Percentiles rank a stretch among this genome's conserved stretches.
These are phyloP conservation scores for Ramalina peruviana DNA, from an alignment of 495 filamentous ascomycete species.

Conservation along the genomic window DNA sequence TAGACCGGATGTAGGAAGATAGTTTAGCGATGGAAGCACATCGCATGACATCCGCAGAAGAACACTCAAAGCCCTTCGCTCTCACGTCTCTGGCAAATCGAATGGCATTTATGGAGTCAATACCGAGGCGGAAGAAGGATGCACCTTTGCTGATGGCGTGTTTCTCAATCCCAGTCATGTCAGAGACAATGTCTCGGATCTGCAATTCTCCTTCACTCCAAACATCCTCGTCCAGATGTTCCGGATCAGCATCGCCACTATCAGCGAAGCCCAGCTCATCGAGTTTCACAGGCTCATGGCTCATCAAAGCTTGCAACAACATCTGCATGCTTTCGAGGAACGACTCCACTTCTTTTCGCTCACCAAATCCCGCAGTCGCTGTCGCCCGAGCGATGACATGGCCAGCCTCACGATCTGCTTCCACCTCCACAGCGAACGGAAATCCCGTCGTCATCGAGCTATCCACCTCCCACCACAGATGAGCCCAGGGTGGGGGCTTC, in stretches of 20 bases:
- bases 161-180: conserved; percentile 13
- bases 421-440: conserved; percentile 23
- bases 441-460: conserved; percentile 24
- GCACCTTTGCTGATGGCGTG: conserved; percentile 16
- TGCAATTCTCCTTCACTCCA: conserved; percentile 17
- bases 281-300: conserved; percentile 15
- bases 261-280: not conserved
- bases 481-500: conserved; percentile 1
- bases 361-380: conserved; percentile 16
- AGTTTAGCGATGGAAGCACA: conserved; percentile 21
- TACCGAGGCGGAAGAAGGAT: conserved; percentile 23
- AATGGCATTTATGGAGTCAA: conserved; percentile 26
- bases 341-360: conserved; percentile 11
- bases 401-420: conserved; percentile 14
- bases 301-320: conserved; percentile 18
- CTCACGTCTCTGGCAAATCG: conserved; percentile 20
- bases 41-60: conserved; percentile 25
- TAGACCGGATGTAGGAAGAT: conserved; percentile 11
- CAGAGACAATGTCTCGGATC: conserved; percentile 13
- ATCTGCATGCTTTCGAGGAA: conserved; percentile 23
- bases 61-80: conserved; percentile 15
- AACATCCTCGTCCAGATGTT: conserved; percentile 13
- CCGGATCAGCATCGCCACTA: not conserved
- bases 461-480: conserved; percentile 21
- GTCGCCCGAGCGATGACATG: conserved; percentile 15